Percentiles rank a stretch among this genome's conserved stretches.
phyloP scores from a whole-genome alignment of 1,139 yeast species.

The Taphrina populina region DNA sequence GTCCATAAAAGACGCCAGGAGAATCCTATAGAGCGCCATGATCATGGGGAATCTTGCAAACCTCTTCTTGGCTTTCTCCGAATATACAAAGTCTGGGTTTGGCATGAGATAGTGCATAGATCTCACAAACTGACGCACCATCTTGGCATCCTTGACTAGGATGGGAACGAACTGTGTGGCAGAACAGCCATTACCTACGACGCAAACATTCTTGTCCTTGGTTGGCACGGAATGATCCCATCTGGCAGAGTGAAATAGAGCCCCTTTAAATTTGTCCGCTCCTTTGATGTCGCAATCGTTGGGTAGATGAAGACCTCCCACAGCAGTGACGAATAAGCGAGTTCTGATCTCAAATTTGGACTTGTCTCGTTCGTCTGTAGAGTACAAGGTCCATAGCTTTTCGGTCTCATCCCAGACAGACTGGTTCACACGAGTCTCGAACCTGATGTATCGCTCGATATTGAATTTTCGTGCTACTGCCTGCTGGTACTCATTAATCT shows the following conservation, averaged over 20 bases:
- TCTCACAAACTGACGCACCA: constrained; percentile 29
- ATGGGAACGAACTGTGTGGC: constrained; percentile 42
- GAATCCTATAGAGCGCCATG: constrained; percentile 18
- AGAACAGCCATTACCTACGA: constrained; percentile 43
- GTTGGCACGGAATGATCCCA: constrained; percentile 41
- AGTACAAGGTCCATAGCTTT: constrained; percentile 40
- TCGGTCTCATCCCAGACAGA: constrained; percentile 40
- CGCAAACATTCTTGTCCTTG: constrained; percentile 41
- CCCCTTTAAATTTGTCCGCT: constrained; percentile 41
- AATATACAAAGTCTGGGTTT: constrained; percentile 22
- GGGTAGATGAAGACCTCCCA: constrained; percentile 41
- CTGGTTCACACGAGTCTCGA: constrained; percentile 37
- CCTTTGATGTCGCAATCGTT: constrained; percentile 41
- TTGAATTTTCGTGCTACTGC: constrained; percentile 40
- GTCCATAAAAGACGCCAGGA: constrained; percentile 23
- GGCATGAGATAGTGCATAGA: constrained; percentile 33
- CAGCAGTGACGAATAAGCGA: constrained; percentile 38
- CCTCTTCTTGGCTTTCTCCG: constrained; percentile 5
- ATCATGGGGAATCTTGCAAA: constrained; percentile 19
- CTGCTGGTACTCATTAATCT: constrained; percentile 41
- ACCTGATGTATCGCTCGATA: constrained; percentile 38
- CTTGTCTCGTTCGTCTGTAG: constrained; percentile 36
- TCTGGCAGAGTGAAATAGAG: constrained; percentile 41
- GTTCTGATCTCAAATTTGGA: constrained; percentile 34
- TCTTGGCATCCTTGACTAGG: constrained; percentile 26